A percentile compares a stretch with the other conserved stretches of the same genome.
These are phyloP conservation scores for Mucuna pruriens DNA, from an alignment of 306 rosid species.

Conservation along the genomic window DNA sequence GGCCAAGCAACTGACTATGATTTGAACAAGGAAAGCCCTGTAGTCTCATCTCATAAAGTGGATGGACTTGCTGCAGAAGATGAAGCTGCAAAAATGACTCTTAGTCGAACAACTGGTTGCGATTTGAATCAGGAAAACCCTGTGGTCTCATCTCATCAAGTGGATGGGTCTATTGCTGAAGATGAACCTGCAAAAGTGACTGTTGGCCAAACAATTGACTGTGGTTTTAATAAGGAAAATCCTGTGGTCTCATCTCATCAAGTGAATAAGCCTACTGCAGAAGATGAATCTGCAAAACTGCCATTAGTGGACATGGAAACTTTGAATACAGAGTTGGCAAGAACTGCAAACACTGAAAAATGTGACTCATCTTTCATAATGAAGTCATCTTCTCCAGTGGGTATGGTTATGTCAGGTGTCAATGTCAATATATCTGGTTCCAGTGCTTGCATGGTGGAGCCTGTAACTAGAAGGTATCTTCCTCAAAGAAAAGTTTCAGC, in stretches of 20 bases:
- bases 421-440: conserved; percentile 42
- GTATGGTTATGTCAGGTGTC: conserved; percentile 23
- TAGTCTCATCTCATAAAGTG: conserved; percentile 19
- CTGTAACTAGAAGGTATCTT: conserved; percentile 51
- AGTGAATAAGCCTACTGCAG: not conserved
- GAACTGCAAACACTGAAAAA: conserved; percentile 29
- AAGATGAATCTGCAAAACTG: not conserved
- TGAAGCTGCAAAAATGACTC: not conserved
- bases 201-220: not conserved
- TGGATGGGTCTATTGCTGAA: not conserved
- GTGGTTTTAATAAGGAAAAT: not conserved
- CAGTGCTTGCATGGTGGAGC: conserved; percentile 43
- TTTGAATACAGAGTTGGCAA: conserved; percentile 14
- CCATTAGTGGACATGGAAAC: conserved; percentile 24
- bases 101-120: not conserved
- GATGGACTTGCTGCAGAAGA: conserved; percentile 19
- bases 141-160: not conserved
- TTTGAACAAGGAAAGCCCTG: conserved; percentile 25
- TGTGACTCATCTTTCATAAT: conserved; percentile 38
- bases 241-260: not conserved
- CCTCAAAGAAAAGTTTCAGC: conserved; percentile 77
- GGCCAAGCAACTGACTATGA: not conserved
- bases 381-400: conserved; percentile 41
- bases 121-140: not conserved
- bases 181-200: not conserved